Base-by-base conservation (phyloP, 306 rosid species). In the Castanea crenata region DNA sequence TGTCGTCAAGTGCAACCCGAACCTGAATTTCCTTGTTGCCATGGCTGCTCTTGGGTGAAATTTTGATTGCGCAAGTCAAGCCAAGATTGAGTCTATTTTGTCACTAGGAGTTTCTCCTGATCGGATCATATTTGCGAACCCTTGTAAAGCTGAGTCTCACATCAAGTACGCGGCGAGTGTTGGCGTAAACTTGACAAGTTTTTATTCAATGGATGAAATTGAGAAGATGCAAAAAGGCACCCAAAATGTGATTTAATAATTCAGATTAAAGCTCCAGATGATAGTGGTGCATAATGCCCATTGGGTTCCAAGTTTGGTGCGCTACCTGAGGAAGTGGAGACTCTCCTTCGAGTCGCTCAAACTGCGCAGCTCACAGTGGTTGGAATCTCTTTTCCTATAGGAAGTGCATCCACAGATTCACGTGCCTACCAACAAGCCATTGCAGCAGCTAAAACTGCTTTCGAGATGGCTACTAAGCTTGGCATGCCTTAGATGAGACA, bases 301-400 rank as follows among this genome's bases (percentile, higher is more conserved):
- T 61, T 85, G 75, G 32, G 27, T 3, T 71, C 82, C 27, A 90
- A 88, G 73, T 90, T 64, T 55, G 92, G 91, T 1, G 91, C 94
- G 1, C 87, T 86, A 13, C 79, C 59, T 0, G 87, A 90, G 0
- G 94, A 90, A 73, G 61, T 86, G 18, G 49, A 20, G 0, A 78
- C 77, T 51, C 92, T 88, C 23, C 92, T 90, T n/a, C 55, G 55
- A 41, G 91, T 81, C 0, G 92, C 94, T 12, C 75, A 78, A 4
- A 69, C 44, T 1, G 86, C 90, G 0, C 75, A 78, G 1, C 82
- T 90, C 52, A 41, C 69, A 2, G 89, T 90, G 4, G 25, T 23
- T 0, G 94, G 94, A 5, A 92, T 87, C 5, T 85, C 94, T 4
- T 90, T 90, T 71, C 94, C 88, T 41, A 79, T 90, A 1, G 94